These are phyloP conservation scores for Penicillium ucsense DNA, from an alignment of 495 filamentous ascomycete species.

Conservation along the genomic window DNA sequence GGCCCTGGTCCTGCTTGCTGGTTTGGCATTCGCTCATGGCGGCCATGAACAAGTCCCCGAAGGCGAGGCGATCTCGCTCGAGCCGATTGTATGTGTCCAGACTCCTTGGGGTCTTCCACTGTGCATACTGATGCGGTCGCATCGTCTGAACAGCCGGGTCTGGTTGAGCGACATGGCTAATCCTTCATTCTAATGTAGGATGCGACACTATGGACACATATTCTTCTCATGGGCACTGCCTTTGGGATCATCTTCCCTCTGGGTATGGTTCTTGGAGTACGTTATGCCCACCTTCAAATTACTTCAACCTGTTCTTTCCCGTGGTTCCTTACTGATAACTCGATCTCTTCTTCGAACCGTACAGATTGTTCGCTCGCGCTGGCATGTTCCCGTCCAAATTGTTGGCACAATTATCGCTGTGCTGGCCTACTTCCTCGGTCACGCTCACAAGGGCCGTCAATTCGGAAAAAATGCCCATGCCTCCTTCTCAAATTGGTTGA, in stretches of 20 bases:
- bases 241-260: constrained; percentile 90
- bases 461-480: constrained; percentile 81
- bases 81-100: constrained; percentile 65
- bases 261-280: constrained; percentile 90
- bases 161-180: background rate
- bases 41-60: constrained; percentile 68
- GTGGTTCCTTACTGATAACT: background rate
- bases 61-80: constrained; percentile 62
- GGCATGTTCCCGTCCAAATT: constrained; percentile 88
- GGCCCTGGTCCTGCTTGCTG: constrained; percentile 22
- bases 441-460: constrained; percentile 78
- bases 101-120: background rate
- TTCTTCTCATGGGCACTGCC: constrained; percentile 73
- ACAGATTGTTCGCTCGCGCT: constrained; percentile 80
- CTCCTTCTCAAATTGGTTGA: constrained; percentile 66
- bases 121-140: no score
- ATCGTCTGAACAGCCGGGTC: background rate
- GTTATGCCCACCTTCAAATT: constrained; percentile 12
- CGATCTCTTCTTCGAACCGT: background rate
- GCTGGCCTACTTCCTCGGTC: constrained; percentile 82
- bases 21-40: constrained; percentile 51
- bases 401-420: constrained; percentile 65
- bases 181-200: constrained; percentile 41
- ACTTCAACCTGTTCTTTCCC: background rate
- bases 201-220: constrained; percentile 84